Percentiles rank a stretch among this genome's conserved stretches.
These are phyloP conservation scores for Miscanthus lutarioriparius DNA, from an alignment of 176 grass and related monocot genomes.

Conservation along the genomic window DNA sequence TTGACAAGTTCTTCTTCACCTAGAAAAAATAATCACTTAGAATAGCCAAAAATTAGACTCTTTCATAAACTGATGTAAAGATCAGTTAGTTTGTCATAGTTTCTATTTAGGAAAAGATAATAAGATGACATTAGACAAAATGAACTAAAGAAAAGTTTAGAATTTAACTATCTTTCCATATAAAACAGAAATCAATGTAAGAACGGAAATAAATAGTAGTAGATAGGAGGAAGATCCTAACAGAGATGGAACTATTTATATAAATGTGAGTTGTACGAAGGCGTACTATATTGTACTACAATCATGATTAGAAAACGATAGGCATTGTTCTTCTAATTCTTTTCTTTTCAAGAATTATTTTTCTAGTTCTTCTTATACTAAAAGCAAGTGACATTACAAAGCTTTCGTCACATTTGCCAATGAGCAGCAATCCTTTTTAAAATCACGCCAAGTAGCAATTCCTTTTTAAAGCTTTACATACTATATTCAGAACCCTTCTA, in stretches of 20 bases:
- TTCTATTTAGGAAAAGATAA: not conserved
- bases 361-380: not conserved
- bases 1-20: not conserved
- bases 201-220: not conserved
- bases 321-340: not conserved
- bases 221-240: not conserved
- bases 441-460: not conserved
- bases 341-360: not conserved
- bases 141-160: not conserved
- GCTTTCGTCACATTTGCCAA: slow-evolving; percentile 25
- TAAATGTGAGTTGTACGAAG: not conserved
- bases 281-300: not conserved
- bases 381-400: not conserved
- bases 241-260: not conserved
- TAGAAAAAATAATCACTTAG: not conserved
- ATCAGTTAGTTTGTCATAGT: not conserved
- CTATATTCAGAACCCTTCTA: not conserved
- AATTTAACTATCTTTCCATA: not conserved
- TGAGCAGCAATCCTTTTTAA: not conserved
- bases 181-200: not conserved
- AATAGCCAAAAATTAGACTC: not conserved
- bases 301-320: not conserved
- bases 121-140: not conserved
- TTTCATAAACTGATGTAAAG: not conserved
- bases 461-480: not conserved